Evolutionary conservation across 2,329 filamentous ascomycete genomes (phyloP), one percentile per base, ranked within the genome.

Genomic region (Ophiocordyceps camponoti-saundersi): DNA sequence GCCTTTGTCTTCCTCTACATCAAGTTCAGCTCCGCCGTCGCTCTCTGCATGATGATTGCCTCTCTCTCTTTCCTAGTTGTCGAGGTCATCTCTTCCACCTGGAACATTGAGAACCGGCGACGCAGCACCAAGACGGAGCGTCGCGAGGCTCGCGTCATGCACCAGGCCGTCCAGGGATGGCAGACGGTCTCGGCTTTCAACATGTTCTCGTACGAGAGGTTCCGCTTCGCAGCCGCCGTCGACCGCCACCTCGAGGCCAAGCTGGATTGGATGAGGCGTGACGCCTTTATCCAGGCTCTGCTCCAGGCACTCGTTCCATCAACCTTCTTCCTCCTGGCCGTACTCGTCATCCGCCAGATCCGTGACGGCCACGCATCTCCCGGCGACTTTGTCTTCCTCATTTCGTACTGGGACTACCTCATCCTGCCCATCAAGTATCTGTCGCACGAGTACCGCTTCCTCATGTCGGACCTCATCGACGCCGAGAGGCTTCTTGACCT

Each of bases 401-500:
- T 81, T 18, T 70, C 74, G 40, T 85, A 83, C 59, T 85, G 80
- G 80, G 61, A 64, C 10, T 54, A 53, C 22, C 50, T 55, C 61
- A 70, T 58, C 50, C 73, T 50, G 47, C 63, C 63, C 2, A 51
- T 68, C 56, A 56, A 58, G 52, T 64, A 56, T 21, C 57, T 64
- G 3, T 57, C 56, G 11, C 52, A 54, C 40, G 53, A 57, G 16
- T 60, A 60, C 11, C 52, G 53, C 8, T 50, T 51, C 12, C 48
- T 59, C 23, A 50, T 56, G 45, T 51, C 53, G 0, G 70, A 75
- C 44, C 62, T 85, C 22, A 74, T 84, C 39, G 77, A 84, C 53
- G 77, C 80, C 0, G 80, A 85, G 55, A 69, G 76, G 2, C 63
- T 82, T 6, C 65, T 73, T 0, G 61, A 70, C 49, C 65, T 82